Conservation (phyloP, 495 filamentous ascomycete genomes). For the Rhypophila decipiens region DNA sequence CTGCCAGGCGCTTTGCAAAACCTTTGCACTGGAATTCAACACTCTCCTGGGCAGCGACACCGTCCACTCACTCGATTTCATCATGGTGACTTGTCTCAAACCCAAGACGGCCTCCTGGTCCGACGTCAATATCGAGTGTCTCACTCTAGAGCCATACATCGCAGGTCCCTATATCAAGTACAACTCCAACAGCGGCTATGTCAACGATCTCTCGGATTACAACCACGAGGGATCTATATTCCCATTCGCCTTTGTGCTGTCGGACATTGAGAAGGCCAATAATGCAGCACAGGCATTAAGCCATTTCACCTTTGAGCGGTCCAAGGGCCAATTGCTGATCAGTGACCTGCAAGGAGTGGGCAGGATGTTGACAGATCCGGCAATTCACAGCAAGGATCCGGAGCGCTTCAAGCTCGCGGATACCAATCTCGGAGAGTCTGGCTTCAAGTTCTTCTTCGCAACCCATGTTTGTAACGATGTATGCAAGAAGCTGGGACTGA, state of each 20-base stretch:
- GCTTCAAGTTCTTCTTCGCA: slow-evolving; percentile 34
- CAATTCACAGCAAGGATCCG: slow-evolving; percentile 25
- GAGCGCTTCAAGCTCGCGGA: slow-evolving; percentile 20
- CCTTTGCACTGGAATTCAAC: slow-evolving; percentile 38
- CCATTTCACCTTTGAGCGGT: slow-evolving; percentile 40
- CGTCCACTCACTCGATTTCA: slow-evolving; percentile 23
- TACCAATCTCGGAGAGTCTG: slow-evolving; percentile 23
- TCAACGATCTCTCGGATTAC: slow-evolving; percentile 20
- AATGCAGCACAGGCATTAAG: slow-evolving; percentile 34
- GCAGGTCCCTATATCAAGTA: slow-evolving; percentile 32
- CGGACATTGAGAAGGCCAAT: slow-evolving; percentile 15
- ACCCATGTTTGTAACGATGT: slow-evolving; percentile 32
- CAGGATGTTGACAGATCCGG: slow-evolving; percentile 28
- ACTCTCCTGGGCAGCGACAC: slow-evolving; percentile 3
- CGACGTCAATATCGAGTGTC: background rate
- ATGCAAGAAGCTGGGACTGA: slow-evolving; percentile 31
- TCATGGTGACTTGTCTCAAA: slow-evolving; percentile 26
- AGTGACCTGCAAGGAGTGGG: slow-evolving; percentile 31
- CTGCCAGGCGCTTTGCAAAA: slow-evolving; percentile 28
- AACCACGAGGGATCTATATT: too few relatives aligned
- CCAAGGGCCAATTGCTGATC: slow-evolving; percentile 26
- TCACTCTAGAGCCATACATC: slow-evolving; percentile 31
- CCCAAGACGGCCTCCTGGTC: background rate
- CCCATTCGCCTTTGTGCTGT: too few relatives aligned
- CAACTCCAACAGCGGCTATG: slow-evolving; percentile 29